Percentiles rank a stretch among this genome's conserved stretches.
Evolutionary conservation across 768 basidiomycete genomes (phyloP).

Genomic region (Tulasnella sp.): DNA sequence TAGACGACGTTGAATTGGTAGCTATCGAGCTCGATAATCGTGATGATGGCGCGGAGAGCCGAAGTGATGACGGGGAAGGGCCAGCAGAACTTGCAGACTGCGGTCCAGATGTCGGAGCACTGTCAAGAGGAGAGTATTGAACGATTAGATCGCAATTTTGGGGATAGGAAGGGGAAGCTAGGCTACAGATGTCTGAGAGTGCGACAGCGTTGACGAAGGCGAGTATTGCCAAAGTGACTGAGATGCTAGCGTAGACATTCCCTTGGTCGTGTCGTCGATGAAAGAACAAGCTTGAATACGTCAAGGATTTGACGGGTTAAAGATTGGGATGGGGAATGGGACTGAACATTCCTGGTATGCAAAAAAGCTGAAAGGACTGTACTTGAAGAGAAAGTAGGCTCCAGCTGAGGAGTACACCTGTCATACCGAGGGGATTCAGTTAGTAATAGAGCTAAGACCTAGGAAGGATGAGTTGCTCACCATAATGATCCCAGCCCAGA

Average conservation of each 20-base stretch:
- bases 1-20: conserved; percentile 56
- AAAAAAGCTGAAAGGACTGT: conserved; percentile 56
- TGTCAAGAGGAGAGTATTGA: too few relatives aligned
- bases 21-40: conserved; percentile 62
- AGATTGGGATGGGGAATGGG: background rate
- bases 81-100: conserved; percentile 56
- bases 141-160: too few relatives aligned
- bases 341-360: conserved; percentile 50
- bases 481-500: conserved; percentile 51
- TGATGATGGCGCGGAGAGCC: conserved; percentile 53
- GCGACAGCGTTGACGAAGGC: conserved; percentile 47
- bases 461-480: conserved; percentile 39
- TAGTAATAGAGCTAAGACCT: too few relatives aligned
- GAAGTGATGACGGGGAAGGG: conserved; percentile 56
- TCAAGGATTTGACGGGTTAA: background rate
- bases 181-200: conserved; percentile 55
- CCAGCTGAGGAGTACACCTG: conserved; percentile 58
- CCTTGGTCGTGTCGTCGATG: too few relatives aligned
- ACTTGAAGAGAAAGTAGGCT: conserved; percentile 48
- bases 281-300: too few relatives aligned
- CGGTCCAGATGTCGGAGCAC: conserved; percentile 60
- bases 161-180: too few relatives aligned
- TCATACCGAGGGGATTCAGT: too few relatives aligned
- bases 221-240: conserved; percentile 38
- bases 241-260: conserved; percentile 61